Conservation (phyloP, 371 early-diverging fungal genomes). For the Amoeboaphelidium protococcarum region DNA sequence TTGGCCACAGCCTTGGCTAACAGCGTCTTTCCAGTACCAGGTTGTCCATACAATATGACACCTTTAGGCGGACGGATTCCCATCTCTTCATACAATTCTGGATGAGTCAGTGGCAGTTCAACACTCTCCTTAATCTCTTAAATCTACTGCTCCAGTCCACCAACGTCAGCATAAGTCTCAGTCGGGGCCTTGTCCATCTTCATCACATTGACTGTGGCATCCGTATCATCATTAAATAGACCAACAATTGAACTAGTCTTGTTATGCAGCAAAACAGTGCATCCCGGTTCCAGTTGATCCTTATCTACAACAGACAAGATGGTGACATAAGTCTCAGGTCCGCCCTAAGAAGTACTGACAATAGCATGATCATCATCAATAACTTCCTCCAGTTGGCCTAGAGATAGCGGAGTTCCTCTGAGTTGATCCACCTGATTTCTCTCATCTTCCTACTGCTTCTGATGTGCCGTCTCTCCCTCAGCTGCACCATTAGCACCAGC, state of each 20-base stretch:
- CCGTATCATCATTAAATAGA: constrained; percentile 85
- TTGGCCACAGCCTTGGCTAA: constrained; percentile 99
- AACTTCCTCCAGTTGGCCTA: constrained; percentile 97
- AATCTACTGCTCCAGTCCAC: constrained; percentile 96
- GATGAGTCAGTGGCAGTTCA: constrained; percentile 97
- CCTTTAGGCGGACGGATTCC: constrained; percentile 99
- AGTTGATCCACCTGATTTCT: constrained; percentile 89
- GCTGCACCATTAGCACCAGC: no score
- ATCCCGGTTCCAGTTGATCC: constrained; percentile 94
- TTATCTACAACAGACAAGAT: constrained; percentile 98
- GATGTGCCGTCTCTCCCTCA: no score
- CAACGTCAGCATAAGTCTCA: constrained; percentile 97
- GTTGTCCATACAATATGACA: constrained; percentile 96
- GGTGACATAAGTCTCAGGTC: constrained; percentile 95
- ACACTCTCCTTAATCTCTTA: constrained; percentile 99
- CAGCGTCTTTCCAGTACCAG: constrained; percentile 98
- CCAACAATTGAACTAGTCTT: constrained; percentile 88
- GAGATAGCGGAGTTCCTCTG: constrained; percentile 96
- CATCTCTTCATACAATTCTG: constrained; percentile 98
- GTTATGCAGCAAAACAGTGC: constrained; percentile 91
- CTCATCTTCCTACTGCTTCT: constrained; percentile 68
- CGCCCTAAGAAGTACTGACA: constrained; percentile 76
- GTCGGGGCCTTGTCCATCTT: constrained; percentile 99
- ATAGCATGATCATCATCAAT: constrained; percentile 99
- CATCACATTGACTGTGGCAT: constrained; percentile 99